phyloP scores from a whole-genome alignment of 2,329 filamentous ascomycete species.

The Verticillium albo-atrum region DNA sequence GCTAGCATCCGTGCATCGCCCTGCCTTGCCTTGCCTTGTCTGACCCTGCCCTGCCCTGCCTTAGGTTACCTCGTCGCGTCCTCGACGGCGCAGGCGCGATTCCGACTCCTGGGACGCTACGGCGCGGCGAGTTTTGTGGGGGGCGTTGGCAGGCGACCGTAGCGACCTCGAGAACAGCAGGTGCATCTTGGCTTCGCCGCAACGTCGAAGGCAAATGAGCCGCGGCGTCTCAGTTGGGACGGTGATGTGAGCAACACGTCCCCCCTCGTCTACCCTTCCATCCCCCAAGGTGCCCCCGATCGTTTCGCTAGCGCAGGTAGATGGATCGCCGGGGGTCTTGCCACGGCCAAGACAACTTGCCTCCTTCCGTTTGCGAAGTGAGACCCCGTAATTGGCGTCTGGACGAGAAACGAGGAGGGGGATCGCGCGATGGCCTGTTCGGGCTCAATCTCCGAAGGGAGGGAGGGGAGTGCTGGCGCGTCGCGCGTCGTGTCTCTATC shows the following conservation, averaged over 20 bases:
- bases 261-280: background rate
- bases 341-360: background rate
- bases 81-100: background rate
- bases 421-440: background rate
- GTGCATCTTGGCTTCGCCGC: background rate
- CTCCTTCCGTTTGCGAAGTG: constrained; percentile 1
- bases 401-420: background rate
- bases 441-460: constrained; percentile 5
- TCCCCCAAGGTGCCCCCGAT: background rate
- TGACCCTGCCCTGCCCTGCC: background rate
- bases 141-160: background rate
- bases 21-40: background rate
- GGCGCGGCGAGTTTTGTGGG: background rate
- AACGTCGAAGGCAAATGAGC: background rate
- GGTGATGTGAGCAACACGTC: background rate
- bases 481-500: background rate
- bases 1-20: background rate
- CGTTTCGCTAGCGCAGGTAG: constrained; percentile 1
- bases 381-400: background rate
- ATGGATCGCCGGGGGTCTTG: constrained; percentile 1
- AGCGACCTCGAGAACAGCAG: background rate
- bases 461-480: background rate
- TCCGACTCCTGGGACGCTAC: background rate
- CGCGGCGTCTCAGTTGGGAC: background rate
- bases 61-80: background rate